phyloP scores from a whole-genome alignment of 805 yeast species.

The Kuraishia cidri region DNA sequence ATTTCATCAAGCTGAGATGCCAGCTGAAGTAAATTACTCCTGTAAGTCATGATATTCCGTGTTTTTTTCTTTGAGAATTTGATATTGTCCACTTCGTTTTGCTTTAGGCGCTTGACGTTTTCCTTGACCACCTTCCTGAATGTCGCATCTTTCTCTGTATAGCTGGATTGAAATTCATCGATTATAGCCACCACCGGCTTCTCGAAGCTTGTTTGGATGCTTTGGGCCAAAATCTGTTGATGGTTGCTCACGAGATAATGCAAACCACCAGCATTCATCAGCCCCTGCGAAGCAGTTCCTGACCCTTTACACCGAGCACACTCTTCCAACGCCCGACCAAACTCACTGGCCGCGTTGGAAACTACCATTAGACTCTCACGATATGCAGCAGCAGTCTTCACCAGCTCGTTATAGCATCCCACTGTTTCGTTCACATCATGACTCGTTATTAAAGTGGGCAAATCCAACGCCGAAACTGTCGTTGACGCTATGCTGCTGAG shows the following conservation, averaged over 20 bases:
- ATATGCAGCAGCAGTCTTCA: conserved; percentile 37
- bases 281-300: conserved; percentile 49
- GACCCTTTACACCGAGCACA: conserved; percentile 57
- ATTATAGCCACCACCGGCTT: conserved; percentile 39
- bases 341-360: conserved; percentile 56
- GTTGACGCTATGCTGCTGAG: conserved; percentile 34
- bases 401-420: conserved; percentile 35
- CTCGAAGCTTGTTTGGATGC: conserved; percentile 46
- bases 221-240: conserved; percentile 56
- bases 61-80: conserved; percentile 50
- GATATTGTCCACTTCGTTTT: conserved; percentile 52
- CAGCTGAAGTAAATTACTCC: conserved; percentile 54
- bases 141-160: conserved; percentile 35
- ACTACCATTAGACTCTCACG: conserved; percentile 34
- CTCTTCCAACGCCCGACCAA: conserved; percentile 63
- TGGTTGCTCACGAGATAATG: conserved; percentile 73
- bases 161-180: conserved; percentile 31
- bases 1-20: conserved; percentile 74
- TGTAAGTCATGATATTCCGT: conserved; percentile 60
- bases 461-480: conserved; percentile 45
- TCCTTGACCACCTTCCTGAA: conserved; percentile 46
- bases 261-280: conserved; percentile 67
- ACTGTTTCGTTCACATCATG: conserved; percentile 47
- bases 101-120: conserved; percentile 42
- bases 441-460: conserved; percentile 52